Evolutionary conservation across 257 asterid genomes (phyloP).

Genomic region (Gentiana dahurica): DNA sequence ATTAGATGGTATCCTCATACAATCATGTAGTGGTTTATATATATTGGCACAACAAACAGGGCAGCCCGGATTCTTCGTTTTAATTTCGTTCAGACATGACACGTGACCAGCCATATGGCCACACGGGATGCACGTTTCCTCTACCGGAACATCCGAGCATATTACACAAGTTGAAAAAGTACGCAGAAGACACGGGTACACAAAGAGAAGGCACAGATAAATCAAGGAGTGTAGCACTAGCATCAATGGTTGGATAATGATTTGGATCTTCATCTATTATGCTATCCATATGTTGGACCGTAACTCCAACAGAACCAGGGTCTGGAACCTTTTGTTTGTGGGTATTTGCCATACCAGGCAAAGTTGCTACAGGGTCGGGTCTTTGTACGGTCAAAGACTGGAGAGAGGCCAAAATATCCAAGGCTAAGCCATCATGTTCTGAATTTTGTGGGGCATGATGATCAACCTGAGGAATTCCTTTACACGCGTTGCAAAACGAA

Average conservation of each 20-base stretch:
- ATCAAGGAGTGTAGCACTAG: constrained; percentile 24
- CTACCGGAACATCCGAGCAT: constrained; percentile 70
- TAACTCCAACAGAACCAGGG: constrained; percentile 12
- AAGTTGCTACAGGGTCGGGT: constrained; percentile 24
- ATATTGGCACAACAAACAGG: constrained; percentile 85
- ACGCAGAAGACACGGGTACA: constrained; percentile 10
- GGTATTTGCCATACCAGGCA: constrained; percentile 19
- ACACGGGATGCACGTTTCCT: constrained; percentile 91
- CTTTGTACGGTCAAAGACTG: constrained; percentile 28
- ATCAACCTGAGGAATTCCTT: constrained; percentile 95
- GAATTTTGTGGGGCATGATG: constrained; percentile 43
- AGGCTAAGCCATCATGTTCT: constrained; percentile 46
- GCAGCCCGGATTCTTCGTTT: constrained; percentile 77
- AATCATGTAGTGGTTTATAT: constrained; percentile 23
- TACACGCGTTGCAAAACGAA: constrained; percentile 87
- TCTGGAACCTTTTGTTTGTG: constrained; percentile 23
- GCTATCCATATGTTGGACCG: constrained; percentile 14
- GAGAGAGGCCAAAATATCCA: constrained; percentile 68
- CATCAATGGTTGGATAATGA: constrained; percentile 64
- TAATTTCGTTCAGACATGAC: constrained; percentile 66
- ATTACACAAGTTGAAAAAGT: constrained; percentile 52
- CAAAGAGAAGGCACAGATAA: constrained; percentile 14
- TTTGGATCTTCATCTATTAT: constrained; percentile 39
- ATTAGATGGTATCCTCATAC: too few relatives aligned
- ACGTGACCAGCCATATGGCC: constrained; percentile 97